Conservation (phyloP, 2,329 filamentous ascomycete genomes). For the Sporothrix euskadiensis region DNA sequence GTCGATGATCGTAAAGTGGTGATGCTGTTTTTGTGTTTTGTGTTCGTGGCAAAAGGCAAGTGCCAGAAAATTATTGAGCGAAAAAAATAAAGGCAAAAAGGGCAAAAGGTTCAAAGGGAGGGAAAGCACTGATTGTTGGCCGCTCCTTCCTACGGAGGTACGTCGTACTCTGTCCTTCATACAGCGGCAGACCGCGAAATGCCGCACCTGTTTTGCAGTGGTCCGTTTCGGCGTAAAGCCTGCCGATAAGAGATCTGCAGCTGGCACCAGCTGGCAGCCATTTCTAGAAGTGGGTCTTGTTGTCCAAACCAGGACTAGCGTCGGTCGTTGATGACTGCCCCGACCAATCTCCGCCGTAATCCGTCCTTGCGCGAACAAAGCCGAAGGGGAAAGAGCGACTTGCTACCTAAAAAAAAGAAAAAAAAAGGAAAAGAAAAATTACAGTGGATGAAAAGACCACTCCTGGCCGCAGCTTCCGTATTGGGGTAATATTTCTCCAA, state of each 20-base stretch:
- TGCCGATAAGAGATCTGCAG: slow-evolving; percentile 23
- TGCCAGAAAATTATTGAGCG: slow-evolving; percentile 21
- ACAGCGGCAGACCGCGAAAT: slow-evolving; percentile 19
- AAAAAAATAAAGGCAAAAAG: slow-evolving; percentile 8
- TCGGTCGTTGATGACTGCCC: slow-evolving; percentile 26
- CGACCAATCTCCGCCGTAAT: slow-evolving; percentile 33
- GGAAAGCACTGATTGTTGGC: slow-evolving; percentile 13
- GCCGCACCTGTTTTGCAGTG: slow-evolving; percentile 21
- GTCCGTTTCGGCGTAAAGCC: slow-evolving; percentile 23
- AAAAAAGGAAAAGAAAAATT: not conserved
- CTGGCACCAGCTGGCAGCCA: slow-evolving; percentile 11
- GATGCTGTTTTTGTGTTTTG: not conserved
- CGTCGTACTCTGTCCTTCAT: no score
- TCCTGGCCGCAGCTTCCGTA: slow-evolving; percentile 24
- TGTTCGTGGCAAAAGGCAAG: slow-evolving; percentile 25
- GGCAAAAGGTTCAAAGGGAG: slow-evolving; percentile 23
- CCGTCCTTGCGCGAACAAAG: slow-evolving; percentile 26
- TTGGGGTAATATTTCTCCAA: slow-evolving; percentile 4
- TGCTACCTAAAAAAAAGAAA: no score
- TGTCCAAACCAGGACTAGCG: slow-evolving; percentile 21
- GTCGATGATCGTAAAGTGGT: not conserved
- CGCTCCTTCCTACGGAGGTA: not conserved
- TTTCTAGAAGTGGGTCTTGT: not conserved
- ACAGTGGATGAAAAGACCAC: not conserved
- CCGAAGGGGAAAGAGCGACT: slow-evolving; percentile 23